Conservation (phyloP, 495 filamentous ascomycete genomes). For the Pyronema domesticum region DNA sequence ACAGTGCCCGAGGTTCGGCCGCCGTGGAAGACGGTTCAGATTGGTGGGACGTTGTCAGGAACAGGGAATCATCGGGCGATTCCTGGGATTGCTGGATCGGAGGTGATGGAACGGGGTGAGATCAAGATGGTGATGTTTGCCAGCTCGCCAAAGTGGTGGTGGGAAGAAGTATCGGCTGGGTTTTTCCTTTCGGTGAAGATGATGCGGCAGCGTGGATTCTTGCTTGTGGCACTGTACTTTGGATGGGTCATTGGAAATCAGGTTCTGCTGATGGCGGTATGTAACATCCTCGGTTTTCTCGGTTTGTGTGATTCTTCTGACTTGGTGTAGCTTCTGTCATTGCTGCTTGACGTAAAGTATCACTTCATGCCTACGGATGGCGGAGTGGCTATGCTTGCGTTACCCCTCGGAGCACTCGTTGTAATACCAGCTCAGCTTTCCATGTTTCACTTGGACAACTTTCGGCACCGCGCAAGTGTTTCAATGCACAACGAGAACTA, state of each 20-base stretch:
- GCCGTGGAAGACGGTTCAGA: constrained; percentile 10
- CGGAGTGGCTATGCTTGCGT: constrained; percentile 41
- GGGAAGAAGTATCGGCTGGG: constrained; percentile 55
- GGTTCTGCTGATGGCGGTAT: constrained; percentile 45
- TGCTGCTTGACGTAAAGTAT: constrained; percentile 41
- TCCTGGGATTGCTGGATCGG: neutral
- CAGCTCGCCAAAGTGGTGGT: constrained; percentile 53
- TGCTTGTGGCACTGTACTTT: constrained; percentile 49
- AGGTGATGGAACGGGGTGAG: constrained; percentile 49
- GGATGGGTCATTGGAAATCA: constrained; percentile 64
- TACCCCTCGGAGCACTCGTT: constrained; percentile 47
- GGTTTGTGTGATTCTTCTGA: neutral
- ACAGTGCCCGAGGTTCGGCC: constrained; percentile 17
- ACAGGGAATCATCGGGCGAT: neutral
- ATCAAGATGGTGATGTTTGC: constrained; percentile 54
- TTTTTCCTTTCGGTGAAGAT: constrained; percentile 46
- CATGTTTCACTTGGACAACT: constrained; percentile 42
- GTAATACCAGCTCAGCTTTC: constrained; percentile 57
- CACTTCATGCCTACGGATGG: constrained; percentile 41
- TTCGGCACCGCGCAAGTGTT: constrained; percentile 31
- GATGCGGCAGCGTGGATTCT: constrained; percentile 51
- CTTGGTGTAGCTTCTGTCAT: constrained; percentile 40
- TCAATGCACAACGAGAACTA: constrained; percentile 41
- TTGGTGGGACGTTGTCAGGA: neutral
- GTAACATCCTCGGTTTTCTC: constrained; percentile 2